Percentiles rank a stretch among this genome's conserved stretches.
These are phyloP conservation scores for Solanum etuberosum DNA, from an alignment of 257 asterid genomes.

Conservation along the genomic window DNA sequence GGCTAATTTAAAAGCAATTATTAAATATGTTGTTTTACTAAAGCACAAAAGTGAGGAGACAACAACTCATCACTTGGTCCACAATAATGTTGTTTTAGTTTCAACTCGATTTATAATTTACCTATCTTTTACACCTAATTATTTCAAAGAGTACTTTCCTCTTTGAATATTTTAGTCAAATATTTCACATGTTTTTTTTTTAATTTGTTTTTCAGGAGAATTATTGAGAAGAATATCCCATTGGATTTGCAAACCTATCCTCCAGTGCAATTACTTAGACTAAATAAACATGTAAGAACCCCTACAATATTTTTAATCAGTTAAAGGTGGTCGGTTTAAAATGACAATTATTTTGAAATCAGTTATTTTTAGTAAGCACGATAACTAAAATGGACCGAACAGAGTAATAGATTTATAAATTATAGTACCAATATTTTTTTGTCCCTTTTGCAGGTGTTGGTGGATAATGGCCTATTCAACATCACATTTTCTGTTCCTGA, in stretches of 20 bases:
- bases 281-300: constrained; percentile 23
- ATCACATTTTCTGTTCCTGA: constrained; percentile 49
- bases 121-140: background rate
- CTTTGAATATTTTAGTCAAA: background rate
- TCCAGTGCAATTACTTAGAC: constrained; percentile 36
- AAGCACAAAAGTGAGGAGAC: background rate
- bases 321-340: background rate
- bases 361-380: background rate
- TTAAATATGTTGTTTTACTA: background rate
- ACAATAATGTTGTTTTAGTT: background rate
- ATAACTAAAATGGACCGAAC: background rate
- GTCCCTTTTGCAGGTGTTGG: constrained; percentile 25
- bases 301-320: background rate
- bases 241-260: constrained; percentile 22
- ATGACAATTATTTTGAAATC: background rate
- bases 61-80: background rate
- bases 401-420: background rate
- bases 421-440: background rate
- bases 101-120: background rate
- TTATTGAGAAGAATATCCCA: constrained; percentile 4
- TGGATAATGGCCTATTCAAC: constrained; percentile 55
- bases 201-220: constrained; percentile 16
- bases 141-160: background rate
- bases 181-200: background rate
- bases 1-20: background rate